Evolutionary conservation across 2,329 filamentous ascomycete species (phyloP), one percentile per base, ranked within the genome.

Genomic region (Sporothrix brasiliensis): DNA sequence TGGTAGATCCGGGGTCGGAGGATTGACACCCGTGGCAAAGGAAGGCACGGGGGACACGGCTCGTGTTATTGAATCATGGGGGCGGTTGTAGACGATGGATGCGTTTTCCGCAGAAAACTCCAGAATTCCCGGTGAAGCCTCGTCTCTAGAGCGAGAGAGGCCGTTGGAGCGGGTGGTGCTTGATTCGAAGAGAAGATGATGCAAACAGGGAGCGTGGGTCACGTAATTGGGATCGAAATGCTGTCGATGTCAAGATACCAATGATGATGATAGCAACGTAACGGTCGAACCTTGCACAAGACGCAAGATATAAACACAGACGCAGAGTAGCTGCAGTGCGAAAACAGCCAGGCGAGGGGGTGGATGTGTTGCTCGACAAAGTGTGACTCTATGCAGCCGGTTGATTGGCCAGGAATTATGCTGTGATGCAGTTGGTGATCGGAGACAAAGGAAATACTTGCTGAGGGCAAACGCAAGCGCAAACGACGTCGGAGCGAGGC

Each of bases 1-100:
- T 16, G 7, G 24, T 61, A 30, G 39, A 39, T 41, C 24, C 30
- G 41, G 30, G 9, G 19, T 34, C 9, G 60, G 34, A 16, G 47
- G 30, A 14, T 54, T 19, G 39, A n/a, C 69, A 52, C 69, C 69
- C 69, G 69, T 60, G 47, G 66, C 27, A 69, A 27, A 24, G 7
- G 10, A n/a, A 52, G 47, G 34, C 30, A 70, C 54, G 65, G 58
- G 69, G 71, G 73, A 69, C 44, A 68, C 68, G 73, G 69, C 72
- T 70, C 70, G 73, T 82, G 80, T 83, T 83, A 83, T 84, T 81
- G 83, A 80, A 80, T 78, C 81, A 82, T 83, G 72, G 73, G 70
- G 72, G 69, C 72, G 69, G 53, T 68, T 39, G 53, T 27, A 2
- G 41, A n/a, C 13, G 56, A 27, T 19, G 24, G 19, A 21, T 7